Evolutionary conservation across 345 rosid genomes (phyloP).

Genomic region (Bretschneidera sinensis): DNA sequence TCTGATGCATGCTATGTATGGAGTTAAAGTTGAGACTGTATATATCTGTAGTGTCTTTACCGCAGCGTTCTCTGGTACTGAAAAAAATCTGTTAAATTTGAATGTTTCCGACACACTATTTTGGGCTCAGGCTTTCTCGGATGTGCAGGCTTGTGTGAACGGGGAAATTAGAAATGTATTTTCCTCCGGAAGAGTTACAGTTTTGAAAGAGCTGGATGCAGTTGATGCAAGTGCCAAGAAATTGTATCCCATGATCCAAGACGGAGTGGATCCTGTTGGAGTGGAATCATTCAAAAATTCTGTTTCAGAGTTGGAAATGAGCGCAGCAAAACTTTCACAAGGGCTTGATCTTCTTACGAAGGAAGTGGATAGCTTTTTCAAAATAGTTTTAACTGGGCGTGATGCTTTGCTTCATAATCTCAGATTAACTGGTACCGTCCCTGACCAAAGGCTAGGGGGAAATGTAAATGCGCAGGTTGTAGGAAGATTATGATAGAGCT

Average conservation of each 20-base stretch:
- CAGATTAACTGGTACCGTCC: constrained; percentile 35
- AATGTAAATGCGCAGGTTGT: constrained; percentile 25
- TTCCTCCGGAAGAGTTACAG: constrained; percentile 32
- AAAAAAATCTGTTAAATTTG: constrained; percentile 48
- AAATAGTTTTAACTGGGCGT: constrained; percentile 65
- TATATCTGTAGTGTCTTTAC: constrained; percentile 69
- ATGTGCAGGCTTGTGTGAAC: constrained; percentile 50
- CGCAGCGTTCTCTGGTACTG: constrained; percentile 69
- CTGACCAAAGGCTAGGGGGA: constrained; percentile 27
- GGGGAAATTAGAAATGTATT: constrained; percentile 41
- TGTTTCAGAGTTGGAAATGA: constrained; percentile 33
- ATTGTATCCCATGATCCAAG: constrained; percentile 58
- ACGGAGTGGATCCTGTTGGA: constrained; percentile 35
- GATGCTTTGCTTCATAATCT: constrained; percentile 84
- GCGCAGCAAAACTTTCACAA: constrained; percentile 50
- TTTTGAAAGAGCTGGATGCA: constrained; percentile 57
- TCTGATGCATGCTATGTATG: constrained; percentile 83
- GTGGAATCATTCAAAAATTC: constrained; percentile 29
- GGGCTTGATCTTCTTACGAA: constrained; percentile 65
- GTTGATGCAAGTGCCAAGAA: constrained; percentile 57
- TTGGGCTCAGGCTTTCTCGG: constrained; percentile 58
- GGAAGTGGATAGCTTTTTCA: constrained; percentile 76
- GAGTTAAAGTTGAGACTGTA: constrained; percentile 74
- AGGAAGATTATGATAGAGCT: constrained; percentile 25
- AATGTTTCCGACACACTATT: constrained; percentile 38